Evolutionary conservation across 192 early-diverging fungal genomes (phyloP).

Genomic region (Coemansia aciculifera): DNA sequence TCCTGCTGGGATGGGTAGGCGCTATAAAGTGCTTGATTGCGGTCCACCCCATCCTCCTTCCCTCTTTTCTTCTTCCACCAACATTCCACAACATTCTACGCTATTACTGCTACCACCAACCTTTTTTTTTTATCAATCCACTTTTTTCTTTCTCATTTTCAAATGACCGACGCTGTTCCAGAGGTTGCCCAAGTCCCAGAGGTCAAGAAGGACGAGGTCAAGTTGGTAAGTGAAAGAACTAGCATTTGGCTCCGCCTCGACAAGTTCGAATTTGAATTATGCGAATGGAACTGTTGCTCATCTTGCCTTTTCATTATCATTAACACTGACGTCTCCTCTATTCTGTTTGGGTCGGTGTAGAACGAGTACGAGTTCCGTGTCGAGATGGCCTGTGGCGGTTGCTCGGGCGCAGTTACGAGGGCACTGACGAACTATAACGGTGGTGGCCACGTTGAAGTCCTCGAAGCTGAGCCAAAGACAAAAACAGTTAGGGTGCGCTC

Average conservation of each 20-base stretch:
- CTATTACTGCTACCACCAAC: background rate
- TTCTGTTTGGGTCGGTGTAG: background rate
- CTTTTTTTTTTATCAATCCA: background rate
- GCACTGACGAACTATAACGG: constrained; percentile 12
- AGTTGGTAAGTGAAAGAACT: background rate
- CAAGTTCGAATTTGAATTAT: background rate
- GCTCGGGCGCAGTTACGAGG: constrained; percentile 21
- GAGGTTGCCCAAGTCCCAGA: background rate
- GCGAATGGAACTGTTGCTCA: background rate
- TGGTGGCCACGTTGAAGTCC: background rate
- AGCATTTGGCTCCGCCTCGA: background rate
- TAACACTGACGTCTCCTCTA: background rate
- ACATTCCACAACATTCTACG: background rate
- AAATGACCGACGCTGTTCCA: background rate
- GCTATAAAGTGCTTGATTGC: background rate
- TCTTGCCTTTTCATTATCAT: background rate
- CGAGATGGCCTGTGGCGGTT: constrained; percentile 22
- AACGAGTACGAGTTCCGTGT: constrained; percentile 16
- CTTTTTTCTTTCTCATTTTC: background rate
- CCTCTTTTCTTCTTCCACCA: background rate
- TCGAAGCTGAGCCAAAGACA: background rate
- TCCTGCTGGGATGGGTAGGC: background rate
- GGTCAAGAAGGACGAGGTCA: background rate
- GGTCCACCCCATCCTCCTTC: background rate
- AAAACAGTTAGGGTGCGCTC: background rate